Evolutionary conservation across 2,329 filamentous ascomycete genomes (phyloP), one percentile per base, ranked within the genome.

Genomic region (Ceratocystis eucalypticola): DNA sequence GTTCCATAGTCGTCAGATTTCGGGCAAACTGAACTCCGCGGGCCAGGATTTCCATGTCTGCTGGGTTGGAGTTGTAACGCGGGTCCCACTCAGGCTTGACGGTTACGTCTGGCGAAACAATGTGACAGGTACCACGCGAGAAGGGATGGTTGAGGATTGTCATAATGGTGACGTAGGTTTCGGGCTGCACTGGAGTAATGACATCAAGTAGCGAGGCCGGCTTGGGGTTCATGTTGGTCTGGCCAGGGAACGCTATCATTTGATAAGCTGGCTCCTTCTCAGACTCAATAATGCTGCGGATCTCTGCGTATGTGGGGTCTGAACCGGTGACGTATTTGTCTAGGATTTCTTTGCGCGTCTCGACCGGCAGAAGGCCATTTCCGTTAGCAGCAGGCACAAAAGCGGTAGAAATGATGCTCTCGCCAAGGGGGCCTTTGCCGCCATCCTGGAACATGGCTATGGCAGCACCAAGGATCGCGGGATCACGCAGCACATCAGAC

Each of bases 141-240:
- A 83, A 81, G 0, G 84, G 84, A 67, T 86, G 85, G 50, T 81
- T 80, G 22, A 84, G 81, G 69, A 84, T 81, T 1, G 79, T 78
- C 69, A 80, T 80, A 68, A 81, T 75, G 20, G 82, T 80, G 63
- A 84, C 77, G 71, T 81, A 83, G 70, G 50, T 67, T 17, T 65
- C 74, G 2, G 76, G 75, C 1, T 71, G 70, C 3, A 69, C 70
- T 33, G 74, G 72, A 7, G 70, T 71, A 68, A 74, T 71, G 68
- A 71, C 72, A 25, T 72, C 71, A 7, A 72, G 71, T 67, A 65
- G 67, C 62, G 71, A 67, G 61, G 65, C 57, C 62, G 66, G 66
- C 62, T 67, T 67, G 62, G 53, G 74, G 67, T 46, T 65, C 64
- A 72, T 70, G 66, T 65, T 68, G 45, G 74, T 70, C 62, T 75